These are phyloP conservation scores for Fusarium brevicatenulatum DNA, from an alignment of 2,329 filamentous ascomycete genomes.

Conservation along the genomic window DNA sequence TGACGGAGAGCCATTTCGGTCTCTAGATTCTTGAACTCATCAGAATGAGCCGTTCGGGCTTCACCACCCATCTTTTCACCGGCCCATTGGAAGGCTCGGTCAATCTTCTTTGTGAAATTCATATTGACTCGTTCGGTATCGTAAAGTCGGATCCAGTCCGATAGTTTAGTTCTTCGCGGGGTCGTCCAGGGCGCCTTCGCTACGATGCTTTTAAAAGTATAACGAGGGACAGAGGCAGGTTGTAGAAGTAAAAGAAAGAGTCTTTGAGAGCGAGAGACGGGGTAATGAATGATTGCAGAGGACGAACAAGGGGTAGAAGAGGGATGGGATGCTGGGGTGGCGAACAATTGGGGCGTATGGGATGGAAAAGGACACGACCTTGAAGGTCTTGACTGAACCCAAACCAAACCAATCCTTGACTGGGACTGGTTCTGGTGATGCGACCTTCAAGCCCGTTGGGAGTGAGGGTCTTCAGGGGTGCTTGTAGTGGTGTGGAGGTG, in stretches of 20 bases:
- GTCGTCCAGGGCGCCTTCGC: slow-evolving; percentile 27
- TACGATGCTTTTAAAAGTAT: slow-evolving; percentile 9
- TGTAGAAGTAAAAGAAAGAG: slow-evolving; percentile 1
- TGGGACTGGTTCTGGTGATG: slow-evolving; percentile 15
- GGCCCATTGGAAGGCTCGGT: slow-evolving; percentile 97
- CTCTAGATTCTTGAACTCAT: slow-evolving; percentile 92
- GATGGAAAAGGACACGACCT: slow-evolving; percentile 26
- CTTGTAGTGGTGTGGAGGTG: slow-evolving; percentile 32
- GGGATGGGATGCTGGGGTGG: slow-evolving; percentile 40
- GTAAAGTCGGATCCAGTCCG: slow-evolving; percentile 42
- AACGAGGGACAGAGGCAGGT: slow-evolving; percentile 16
- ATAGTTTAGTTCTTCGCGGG: slow-evolving; percentile 9
- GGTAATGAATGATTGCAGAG: slow-evolving; percentile 41
- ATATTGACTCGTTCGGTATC: slow-evolving; percentile 49
- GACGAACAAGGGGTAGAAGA: slow-evolving; percentile 36
- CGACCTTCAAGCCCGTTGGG: slow-evolving; percentile 23
- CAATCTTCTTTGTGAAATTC: slow-evolving; percentile 83
- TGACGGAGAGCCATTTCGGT: slow-evolving; percentile 89
- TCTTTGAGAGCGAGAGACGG: slow-evolving; percentile 35
- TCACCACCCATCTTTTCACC: slow-evolving; percentile 96
- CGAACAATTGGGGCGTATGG: slow-evolving; percentile 39
- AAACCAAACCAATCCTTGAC: slow-evolving; percentile 1
- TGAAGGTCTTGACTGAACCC: slow-evolving; percentile 11
- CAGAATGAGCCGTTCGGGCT: slow-evolving; percentile 84
- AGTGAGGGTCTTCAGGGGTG: slow-evolving; percentile 25